phyloP scores from a whole-genome alignment of 1,139 yeast species.

The Suhomyces choctaworum region DNA sequence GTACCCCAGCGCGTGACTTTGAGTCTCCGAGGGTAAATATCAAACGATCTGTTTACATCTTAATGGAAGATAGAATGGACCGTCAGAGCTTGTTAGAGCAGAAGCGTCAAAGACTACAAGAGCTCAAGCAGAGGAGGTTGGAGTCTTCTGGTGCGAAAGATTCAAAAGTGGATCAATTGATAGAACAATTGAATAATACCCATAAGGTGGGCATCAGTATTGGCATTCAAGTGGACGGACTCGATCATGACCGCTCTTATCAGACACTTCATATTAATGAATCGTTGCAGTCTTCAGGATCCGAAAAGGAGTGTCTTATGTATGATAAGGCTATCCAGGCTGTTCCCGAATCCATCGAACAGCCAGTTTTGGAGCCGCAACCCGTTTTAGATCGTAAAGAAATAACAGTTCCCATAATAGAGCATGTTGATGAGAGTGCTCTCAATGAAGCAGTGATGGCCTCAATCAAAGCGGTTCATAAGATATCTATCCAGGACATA shows the following conservation, averaged over 20 bases:
- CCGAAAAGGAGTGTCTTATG: slow-evolving; percentile 21
- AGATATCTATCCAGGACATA: too few relatives aligned
- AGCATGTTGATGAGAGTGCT: slow-evolving; percentile 11
- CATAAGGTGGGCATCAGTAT: slow-evolving; percentile 21
- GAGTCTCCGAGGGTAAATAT: slow-evolving; percentile 2
- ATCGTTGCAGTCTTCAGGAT: neutral
- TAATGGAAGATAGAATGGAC: too few relatives aligned
- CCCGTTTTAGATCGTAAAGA: too few relatives aligned
- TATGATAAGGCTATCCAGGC: slow-evolving; percentile 38
- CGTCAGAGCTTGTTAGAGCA: slow-evolving; percentile 42
- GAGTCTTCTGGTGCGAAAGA: slow-evolving; percentile 17
- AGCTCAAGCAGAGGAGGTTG: slow-evolving; percentile 36
- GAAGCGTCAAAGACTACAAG: slow-evolving; percentile 44
- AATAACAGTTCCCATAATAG: slow-evolving; percentile 2
- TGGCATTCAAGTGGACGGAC: slow-evolving; percentile 29
- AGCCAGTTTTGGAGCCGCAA: too few relatives aligned
- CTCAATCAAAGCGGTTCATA: slow-evolving; percentile 21
- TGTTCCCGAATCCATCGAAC: too few relatives aligned
- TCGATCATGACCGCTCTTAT: neutral
- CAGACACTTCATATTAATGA: neutral
- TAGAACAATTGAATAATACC: slow-evolving; percentile 19
- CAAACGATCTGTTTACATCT: too few relatives aligned
- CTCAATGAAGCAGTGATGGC: slow-evolving; percentile 19
- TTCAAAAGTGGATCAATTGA: slow-evolving; percentile 22
- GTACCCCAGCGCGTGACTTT: neutral